Evolutionary conservation across 306 rosid species (phyloP), one percentile per base, ranked within the genome.

Genomic region (Phaseolus lunatus): DNA sequence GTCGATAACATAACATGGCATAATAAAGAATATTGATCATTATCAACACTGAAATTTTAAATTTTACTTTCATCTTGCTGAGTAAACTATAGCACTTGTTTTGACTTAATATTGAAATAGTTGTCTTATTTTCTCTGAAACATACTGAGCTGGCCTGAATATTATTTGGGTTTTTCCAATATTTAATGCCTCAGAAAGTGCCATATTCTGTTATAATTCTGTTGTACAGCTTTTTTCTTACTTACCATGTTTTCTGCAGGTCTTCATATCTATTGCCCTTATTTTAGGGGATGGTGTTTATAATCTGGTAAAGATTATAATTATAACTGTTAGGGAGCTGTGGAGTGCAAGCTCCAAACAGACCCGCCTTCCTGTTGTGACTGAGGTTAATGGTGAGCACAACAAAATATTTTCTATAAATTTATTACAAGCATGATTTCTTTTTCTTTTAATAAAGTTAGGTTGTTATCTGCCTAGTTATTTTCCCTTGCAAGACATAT

Each of bases 231-330:
- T 10, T 29, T 63, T 58, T 67, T 67, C 72, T 50, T 52, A 35
- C 41, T 29, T 26, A 5, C 83, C 75, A 67, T 70, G 84, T 67
- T 71, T 33, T 67, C 24, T 68, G 70, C 70, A 83, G 83, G 86
- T 83, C 19, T 73, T 83, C 76, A 79, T 79, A 78, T 83, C 86
- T 48, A 78, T 83, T 67, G 77, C 99, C 48, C 92, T 95, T 78
- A 90, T 92, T 77, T 82, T 95, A 24, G 99, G 99, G 39, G 99
- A 95, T 52, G 99, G 99, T 75, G 80, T 95, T 22, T 95, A 92
- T 85, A 92, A 92, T 87, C 81, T 90, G 81, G 9, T 89, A 64
- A 90, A 95, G 85, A 92, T 89, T 87, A 82, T 95, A 79, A 47
- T 83, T 62, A 75, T 90, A 79, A 89, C 96, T 18, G 15, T 77